These are phyloP conservation scores for Leishmania arabica DNA, from an alignment of 208 protist genomes.

Conservation along the genomic window DNA sequence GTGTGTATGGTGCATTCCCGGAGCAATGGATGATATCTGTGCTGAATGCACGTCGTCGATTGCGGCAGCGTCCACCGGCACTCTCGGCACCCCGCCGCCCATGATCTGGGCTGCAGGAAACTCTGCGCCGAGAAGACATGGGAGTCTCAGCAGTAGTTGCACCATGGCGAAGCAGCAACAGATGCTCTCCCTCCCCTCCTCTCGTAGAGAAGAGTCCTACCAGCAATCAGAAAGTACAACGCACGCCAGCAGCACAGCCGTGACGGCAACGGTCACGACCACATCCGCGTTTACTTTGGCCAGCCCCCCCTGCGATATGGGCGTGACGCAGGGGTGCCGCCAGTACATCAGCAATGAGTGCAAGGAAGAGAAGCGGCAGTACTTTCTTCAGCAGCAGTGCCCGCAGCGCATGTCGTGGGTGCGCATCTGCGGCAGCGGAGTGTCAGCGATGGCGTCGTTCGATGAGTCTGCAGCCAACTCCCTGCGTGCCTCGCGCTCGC, in stretches of 20 bases:
- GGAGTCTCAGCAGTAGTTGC: slow-evolving; percentile 1
- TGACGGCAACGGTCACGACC: background rate
- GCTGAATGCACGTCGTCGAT: background rate
- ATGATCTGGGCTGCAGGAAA: background rate
- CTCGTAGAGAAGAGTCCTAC: background rate
- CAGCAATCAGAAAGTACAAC: background rate
- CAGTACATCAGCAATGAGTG: slow-evolving; percentile 20
- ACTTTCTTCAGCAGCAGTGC: slow-evolving; percentile 29
- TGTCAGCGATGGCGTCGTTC: slow-evolving; percentile 13
- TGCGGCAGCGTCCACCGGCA: background rate
- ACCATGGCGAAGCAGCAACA: background rate
- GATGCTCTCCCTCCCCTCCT: slow-evolving; percentile 3
- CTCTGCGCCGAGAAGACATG: background rate
- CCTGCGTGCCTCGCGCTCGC: slow-evolving; percentile 13
- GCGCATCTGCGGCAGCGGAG: slow-evolving; percentile 1
- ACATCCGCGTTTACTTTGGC: background rate
- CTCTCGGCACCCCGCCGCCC: background rate
- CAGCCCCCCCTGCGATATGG: background rate
- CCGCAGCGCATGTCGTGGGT: slow-evolving; percentile 21
- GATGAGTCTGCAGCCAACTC: slow-evolving; percentile 15
- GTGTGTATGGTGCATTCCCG: background rate
- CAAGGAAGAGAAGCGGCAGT: slow-evolving; percentile 21
- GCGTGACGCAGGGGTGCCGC: slow-evolving; percentile 28
- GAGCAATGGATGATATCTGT: background rate
- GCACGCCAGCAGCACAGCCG: background rate